Evolutionary conservation across 257 asterid genomes (phyloP).

Genomic region (Vinca minor): DNA sequence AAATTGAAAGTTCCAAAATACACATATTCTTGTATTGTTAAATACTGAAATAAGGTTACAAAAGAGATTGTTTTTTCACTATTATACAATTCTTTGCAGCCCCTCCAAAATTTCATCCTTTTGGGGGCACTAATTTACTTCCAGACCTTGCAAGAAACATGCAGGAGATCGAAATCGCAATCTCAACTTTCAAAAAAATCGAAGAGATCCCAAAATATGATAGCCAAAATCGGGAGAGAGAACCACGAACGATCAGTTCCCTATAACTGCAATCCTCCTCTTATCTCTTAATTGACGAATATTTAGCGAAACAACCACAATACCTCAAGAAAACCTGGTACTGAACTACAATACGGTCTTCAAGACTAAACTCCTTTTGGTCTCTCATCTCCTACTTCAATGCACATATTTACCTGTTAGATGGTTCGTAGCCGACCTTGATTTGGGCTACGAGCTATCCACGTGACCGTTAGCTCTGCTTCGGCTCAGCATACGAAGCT

Average conservation of each 20-base stretch:
- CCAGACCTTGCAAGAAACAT: too few species aligned
- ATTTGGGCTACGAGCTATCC: too few species aligned
- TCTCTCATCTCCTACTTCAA: constrained; percentile 13
- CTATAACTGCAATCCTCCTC: not conserved
- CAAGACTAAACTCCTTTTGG: not conserved
- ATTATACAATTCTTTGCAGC: not conserved
- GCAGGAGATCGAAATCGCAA: not conserved
- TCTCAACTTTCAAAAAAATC: constrained; percentile 8
- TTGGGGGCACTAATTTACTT: not conserved
- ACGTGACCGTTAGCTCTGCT: constrained; percentile 20
- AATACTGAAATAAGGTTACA: not conserved
- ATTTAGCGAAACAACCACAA: not conserved
- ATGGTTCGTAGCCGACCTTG: too few species aligned
- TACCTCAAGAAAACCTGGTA: not conserved
- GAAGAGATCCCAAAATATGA: constrained; percentile 2
- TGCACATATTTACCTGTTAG: constrained; percentile 14
- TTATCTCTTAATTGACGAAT: not conserved
- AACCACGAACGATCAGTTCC: not conserved
- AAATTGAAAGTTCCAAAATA: not conserved
- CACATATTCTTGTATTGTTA: not conserved
- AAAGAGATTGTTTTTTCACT: not conserved
- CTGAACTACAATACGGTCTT: not conserved
- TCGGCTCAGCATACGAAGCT: constrained; percentile 11
- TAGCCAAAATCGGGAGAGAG: not conserved
- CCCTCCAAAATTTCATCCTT: not conserved